These are phyloP conservation scores for Aspergillus indologenus DNA, from an alignment of 495 filamentous ascomycete genomes.

Conservation along the genomic window DNA sequence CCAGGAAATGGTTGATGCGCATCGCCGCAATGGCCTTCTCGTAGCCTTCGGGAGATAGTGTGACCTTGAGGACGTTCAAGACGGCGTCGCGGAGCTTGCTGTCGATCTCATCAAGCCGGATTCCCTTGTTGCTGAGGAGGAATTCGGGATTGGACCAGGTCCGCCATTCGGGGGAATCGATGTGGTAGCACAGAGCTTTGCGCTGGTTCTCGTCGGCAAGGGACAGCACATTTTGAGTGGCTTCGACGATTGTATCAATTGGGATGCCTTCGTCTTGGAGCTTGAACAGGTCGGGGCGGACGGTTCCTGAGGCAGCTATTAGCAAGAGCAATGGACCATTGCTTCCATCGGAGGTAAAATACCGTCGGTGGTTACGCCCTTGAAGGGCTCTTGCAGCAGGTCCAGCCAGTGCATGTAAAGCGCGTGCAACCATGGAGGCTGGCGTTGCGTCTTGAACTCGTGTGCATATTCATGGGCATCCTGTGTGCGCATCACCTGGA, in stretches of 20 bases:
- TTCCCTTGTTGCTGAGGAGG: constrained; percentile 57
- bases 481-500: constrained; percentile 60
- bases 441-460: constrained; percentile 54
- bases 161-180: constrained; percentile 69
- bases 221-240: constrained; percentile 42
- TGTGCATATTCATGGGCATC: constrained; percentile 62
- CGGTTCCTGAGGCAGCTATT: constrained; percentile 37
- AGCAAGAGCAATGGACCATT: constrained; percentile 9
- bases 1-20: constrained; percentile 77
- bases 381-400: constrained; percentile 64
- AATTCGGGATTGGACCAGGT: constrained; percentile 77
- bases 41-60: constrained; percentile 67
- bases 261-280: constrained; percentile 61
- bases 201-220: constrained; percentile 48
- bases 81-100: constrained; percentile 42
- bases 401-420: constrained; percentile 66
- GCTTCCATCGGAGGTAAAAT: background rate
- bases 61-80: constrained; percentile 51
- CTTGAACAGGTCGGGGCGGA: constrained; percentile 55
- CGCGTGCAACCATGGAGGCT: constrained; percentile 65
- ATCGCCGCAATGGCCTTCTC: constrained; percentile 65
- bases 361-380: constrained; percentile 70
- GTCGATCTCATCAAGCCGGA: constrained; percentile 61
- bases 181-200: constrained; percentile 50
- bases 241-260: constrained; percentile 51